These are phyloP conservation scores for Plasmodium reichenowi DNA, from an alignment of 169 alveolate species.

Conservation along the genomic window DNA sequence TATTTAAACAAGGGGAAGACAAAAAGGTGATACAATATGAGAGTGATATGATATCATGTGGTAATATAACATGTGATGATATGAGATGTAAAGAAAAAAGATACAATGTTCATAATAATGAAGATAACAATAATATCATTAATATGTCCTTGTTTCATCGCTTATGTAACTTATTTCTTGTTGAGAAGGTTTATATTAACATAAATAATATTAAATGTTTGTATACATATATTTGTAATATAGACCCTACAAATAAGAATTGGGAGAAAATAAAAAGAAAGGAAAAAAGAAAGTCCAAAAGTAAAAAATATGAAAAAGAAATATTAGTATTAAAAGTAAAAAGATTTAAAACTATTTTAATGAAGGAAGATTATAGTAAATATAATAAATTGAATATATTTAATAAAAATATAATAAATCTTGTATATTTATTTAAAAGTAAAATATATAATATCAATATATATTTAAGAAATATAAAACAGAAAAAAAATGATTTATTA, in stretches of 20 bases:
- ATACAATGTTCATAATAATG: no score
- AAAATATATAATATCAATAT: background rate
- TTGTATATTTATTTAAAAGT: no score
- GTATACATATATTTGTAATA: background rate
- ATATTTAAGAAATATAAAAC: background rate
- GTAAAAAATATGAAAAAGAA: background rate
- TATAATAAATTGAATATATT: no score
- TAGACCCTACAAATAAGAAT: background rate
- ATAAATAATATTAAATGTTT: background rate
- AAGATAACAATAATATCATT: no score
- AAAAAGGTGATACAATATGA: no score
- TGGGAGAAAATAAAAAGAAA: background rate
- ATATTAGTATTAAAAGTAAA: background rate
- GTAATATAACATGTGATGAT: no score
- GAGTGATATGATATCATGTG: no score
- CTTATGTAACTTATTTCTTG: no score
- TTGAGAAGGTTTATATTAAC: background rate
- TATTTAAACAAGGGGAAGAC: no score
- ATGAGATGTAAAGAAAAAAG: no score
- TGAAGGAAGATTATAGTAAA: background rate
- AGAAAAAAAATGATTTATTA: conserved; percentile 2
- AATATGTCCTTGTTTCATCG: no score
- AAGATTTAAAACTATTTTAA: background rate
- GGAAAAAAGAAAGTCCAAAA: background rate
- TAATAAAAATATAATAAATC: no score